Percentiles rank a stretch among this genome's conserved stretches.
Conservation (phyloP, 2,329 filamentous ascomycete genomes). For the Bipolaris gigantea region DNA sequence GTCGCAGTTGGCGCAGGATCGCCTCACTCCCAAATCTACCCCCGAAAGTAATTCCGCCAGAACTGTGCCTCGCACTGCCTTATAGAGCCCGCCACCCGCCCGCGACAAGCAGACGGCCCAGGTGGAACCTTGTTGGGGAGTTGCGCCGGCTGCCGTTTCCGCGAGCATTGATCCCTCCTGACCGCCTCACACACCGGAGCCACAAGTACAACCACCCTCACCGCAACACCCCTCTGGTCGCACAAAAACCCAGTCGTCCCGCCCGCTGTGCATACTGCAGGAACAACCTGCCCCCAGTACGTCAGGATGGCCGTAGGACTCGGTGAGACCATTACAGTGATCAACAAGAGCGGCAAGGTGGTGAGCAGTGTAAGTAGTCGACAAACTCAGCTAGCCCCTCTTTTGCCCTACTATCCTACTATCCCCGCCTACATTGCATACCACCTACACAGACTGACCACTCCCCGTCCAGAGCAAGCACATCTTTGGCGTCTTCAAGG, state of each 20-base stretch:
- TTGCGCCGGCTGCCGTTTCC: conserved; percentile 26
- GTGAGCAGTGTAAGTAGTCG: conserved; percentile 74
- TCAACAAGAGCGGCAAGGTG: conserved; percentile 89
- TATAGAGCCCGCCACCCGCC: conserved; percentile 10
- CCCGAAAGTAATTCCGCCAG: conserved; percentile 9
- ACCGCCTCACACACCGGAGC: conserved; percentile 29
- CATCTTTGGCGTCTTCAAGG: conserved; percentile 85
- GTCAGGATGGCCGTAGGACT: conserved; percentile 51
- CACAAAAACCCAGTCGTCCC: conserved; percentile 27
- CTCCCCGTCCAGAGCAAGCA: conserved; percentile 74
- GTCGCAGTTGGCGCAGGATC: conserved; percentile 15
- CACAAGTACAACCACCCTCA: conserved; percentile 21
- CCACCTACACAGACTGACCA: conserved; percentile 11
- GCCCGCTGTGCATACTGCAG: conserved; percentile 28
- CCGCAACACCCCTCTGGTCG: conserved; percentile 17
- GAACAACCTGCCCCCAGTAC: conserved; percentile 14
- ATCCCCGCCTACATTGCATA: background rate
- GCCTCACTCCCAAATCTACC: conserved; percentile 31
- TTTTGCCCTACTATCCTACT: conserved; percentile 13
- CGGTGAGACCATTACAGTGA: conserved; percentile 80
- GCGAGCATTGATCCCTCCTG: conserved; percentile 34
- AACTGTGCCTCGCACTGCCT: background rate
- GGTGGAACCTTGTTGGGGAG: conserved; percentile 32
- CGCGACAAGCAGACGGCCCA: conserved; percentile 15
- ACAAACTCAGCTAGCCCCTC: conserved; percentile 4